phyloP scores from a whole-genome alignment of 192 early-diverging fungal genomes.

The Coemansia sp. region DNA sequence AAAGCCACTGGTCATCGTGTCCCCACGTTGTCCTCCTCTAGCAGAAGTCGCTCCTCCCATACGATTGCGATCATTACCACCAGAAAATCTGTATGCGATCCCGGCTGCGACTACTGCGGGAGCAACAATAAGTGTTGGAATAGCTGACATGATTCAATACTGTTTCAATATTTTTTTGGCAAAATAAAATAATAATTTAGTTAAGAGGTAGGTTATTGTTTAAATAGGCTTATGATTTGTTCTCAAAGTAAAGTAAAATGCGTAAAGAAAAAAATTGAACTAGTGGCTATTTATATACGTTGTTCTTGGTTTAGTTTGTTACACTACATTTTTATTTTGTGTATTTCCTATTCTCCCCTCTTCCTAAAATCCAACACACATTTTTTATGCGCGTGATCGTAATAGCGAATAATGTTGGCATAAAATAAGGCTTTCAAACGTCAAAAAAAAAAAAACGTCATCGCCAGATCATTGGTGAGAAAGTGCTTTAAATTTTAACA shows the following conservation, averaged over 20 bases:
- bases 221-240: too few relatives aligned
- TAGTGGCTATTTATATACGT: neutral
- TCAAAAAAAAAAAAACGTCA: too few relatives aligned
- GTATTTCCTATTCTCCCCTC: neutral
- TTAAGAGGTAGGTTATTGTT: too few relatives aligned
- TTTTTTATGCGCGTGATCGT: neutral
- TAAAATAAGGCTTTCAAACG: neutral
- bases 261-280: neutral
- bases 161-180: neutral
- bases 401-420: neutral
- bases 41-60: too few relatives aligned
- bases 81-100: slow-evolving; percentile 28
- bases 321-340: neutral
- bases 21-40: neutral
- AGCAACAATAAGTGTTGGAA: slow-evolving; percentile 39
- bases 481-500: too few relatives aligned
- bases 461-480: too few relatives aligned
- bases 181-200: slow-evolving; percentile 7
- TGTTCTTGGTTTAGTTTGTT: neutral
- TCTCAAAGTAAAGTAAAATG: neutral
- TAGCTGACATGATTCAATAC: slow-evolving; percentile 27
- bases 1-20: neutral
- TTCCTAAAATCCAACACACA: neutral
- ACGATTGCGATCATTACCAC: neutral
- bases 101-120: slow-evolving; percentile 42